These are phyloP conservation scores for Nicotiana benthamiana DNA, from an alignment of 257 asterid genomes.

Conservation along the genomic window DNA sequence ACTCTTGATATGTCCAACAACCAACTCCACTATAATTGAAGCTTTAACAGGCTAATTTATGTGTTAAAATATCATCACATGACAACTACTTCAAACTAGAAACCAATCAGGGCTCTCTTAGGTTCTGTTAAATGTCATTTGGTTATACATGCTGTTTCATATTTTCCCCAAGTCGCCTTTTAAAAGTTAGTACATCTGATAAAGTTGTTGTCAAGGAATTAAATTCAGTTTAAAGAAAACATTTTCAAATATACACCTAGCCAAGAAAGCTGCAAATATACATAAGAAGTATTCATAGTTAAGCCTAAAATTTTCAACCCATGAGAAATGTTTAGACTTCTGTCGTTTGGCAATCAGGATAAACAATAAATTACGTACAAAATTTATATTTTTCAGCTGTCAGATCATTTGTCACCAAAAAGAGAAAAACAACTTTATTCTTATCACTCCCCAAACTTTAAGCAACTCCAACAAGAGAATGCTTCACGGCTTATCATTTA, in stretches of 20 bases:
- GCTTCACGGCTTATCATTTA: background rate
- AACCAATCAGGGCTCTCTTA: background rate
- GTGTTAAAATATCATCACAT: background rate
- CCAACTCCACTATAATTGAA: background rate
- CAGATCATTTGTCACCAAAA: background rate
- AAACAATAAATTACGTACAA: background rate
- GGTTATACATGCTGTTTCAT: background rate
- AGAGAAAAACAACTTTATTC: background rate
- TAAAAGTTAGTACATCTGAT: too few relatives aligned
- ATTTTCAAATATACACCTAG: background rate
- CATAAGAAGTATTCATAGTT: background rate
- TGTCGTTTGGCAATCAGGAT: background rate
- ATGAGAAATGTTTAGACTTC: background rate
- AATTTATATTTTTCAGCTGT: background rate
- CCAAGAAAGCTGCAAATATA: background rate
- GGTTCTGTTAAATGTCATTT: background rate
- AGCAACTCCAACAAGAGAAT: background rate
- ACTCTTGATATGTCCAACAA: background rate
- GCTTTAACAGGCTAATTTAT: background rate
- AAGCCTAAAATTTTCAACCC: background rate
- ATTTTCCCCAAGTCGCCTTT: background rate
- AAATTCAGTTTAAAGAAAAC: too few relatives aligned
- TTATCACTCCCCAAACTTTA: background rate
- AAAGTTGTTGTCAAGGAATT: too few relatives aligned
- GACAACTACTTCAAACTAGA: background rate